Conservation (phyloP, 129 eudicot species). For the Oenanthe sinensis region DNA sequence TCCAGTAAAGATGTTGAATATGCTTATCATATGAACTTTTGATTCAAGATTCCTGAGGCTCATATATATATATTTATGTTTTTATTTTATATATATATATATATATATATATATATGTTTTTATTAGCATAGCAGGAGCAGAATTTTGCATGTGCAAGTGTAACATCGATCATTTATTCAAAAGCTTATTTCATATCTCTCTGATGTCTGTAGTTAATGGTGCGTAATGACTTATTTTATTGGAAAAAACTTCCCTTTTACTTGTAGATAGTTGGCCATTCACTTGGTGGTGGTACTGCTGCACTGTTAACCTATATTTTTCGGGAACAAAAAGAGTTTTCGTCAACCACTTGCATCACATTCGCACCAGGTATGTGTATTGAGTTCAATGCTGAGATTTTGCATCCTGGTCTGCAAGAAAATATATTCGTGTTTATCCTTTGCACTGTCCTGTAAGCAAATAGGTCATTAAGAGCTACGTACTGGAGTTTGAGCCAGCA, state of each 20-base stretch:
- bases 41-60: not conserved
- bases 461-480: not conserved
- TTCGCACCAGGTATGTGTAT: constrained; percentile 85
- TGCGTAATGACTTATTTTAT: not conserved
- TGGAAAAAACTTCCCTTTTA: not conserved
- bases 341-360: constrained; percentile 69
- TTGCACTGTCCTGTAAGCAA: not conserved
- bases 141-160: too few species aligned
- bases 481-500: not conserved
- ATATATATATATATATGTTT: not conserved
- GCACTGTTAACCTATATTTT: constrained; percentile 88
- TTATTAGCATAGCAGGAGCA: not conserved
- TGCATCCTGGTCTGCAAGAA: not conserved
- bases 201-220: not conserved
- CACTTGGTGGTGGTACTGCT: constrained; percentile 99
- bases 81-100: not conserved
- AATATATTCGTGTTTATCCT: not conserved
- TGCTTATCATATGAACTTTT: not conserved
- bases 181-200: not conserved
- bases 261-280: constrained; percentile 89
- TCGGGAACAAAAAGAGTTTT: constrained; percentile 87
- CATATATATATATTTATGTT: not conserved
- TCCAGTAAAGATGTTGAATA: not conserved
- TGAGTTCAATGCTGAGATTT: not conserved
- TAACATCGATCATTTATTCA: not conserved